phyloP scores from a whole-genome alignment of 2,329 filamentous ascomycete species.

The Phialophora macrospora region DNA sequence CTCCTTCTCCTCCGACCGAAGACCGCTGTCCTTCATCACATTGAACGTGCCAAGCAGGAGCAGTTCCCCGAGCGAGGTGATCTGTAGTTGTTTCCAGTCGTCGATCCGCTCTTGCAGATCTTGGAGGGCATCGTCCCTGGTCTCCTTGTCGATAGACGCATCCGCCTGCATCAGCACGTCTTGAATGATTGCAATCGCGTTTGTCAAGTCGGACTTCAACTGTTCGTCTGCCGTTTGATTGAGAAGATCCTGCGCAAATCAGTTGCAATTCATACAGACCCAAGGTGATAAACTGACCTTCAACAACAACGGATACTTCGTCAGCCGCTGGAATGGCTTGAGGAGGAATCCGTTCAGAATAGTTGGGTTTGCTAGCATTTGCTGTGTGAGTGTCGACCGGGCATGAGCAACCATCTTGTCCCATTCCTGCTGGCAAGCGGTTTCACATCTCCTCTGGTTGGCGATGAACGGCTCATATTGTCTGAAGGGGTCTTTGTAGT shows the following conservation, averaged over 20 bases:
- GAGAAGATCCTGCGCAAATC: constrained; percentile 68
- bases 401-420: constrained; percentile 77
- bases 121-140: constrained; percentile 79
- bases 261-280: constrained; percentile 9
- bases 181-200: constrained; percentile 80
- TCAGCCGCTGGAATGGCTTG: constrained; percentile 93
- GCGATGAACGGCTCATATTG: constrained; percentile 98
- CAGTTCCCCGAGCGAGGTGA: constrained; percentile 88
- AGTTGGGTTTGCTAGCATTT: constrained; percentile 84
- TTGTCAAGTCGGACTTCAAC: constrained; percentile 71
- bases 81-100: constrained; percentile 93
- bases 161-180: constrained; percentile 84
- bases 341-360: constrained; percentile 89
- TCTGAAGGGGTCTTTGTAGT: constrained; percentile 83
- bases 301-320: constrained; percentile 90
- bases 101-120: constrained; percentile 84
- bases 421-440: constrained; percentile 81
- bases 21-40: constrained; percentile 72
- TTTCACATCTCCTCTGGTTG: constrained; percentile 89
- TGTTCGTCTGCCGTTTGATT: constrained; percentile 80
- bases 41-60: constrained; percentile 88
- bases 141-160: constrained; percentile 84
- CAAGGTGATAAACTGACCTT: constrained; percentile 62
- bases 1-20: constrained; percentile 54
- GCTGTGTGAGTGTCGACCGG: constrained; percentile 67